Evolutionary conservation across 2,329 filamentous ascomycete species (phyloP).

Genomic region (Xylaria polymorpha): DNA sequence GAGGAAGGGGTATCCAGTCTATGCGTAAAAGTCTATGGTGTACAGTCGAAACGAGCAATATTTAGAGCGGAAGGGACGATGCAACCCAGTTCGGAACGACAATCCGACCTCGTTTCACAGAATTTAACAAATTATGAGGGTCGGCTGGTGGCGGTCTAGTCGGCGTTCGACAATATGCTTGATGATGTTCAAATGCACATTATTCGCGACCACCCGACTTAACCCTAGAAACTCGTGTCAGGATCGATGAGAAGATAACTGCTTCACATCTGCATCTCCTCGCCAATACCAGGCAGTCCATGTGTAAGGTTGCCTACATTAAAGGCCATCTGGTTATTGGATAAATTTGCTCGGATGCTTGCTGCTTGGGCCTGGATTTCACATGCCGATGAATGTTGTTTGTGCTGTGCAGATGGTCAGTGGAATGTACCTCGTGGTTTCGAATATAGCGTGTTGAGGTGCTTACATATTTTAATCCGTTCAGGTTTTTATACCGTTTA

Average conservation of each 20-base stretch:
- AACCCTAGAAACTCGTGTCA: neutral
- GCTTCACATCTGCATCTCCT: conserved; percentile 59
- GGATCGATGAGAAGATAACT: conserved; percentile 3
- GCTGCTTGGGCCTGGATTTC: conserved; percentile 79
- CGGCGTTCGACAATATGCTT: neutral
- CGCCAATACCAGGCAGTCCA: conserved; percentile 67
- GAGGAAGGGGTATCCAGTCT: conserved; percentile 50
- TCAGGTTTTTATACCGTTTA: conserved; percentile 99
- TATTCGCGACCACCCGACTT: neutral
- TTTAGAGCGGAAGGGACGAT: conserved; percentile 15
- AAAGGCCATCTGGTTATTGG: conserved; percentile 48
- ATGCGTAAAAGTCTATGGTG: conserved; percentile 48
- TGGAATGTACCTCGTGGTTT: conserved; percentile 44
- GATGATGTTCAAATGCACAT: neutral
- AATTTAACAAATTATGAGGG: conserved; percentile 11
- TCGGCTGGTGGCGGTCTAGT: neutral
- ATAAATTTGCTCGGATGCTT: conserved; percentile 54
- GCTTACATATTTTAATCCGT: conserved; percentile 93
- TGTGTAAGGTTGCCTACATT: conserved; percentile 46
- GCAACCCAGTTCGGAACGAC: conserved; percentile 11
- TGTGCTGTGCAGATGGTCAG: conserved; percentile 62
- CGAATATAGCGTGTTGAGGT: neutral
- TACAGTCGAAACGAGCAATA: conserved; percentile 42
- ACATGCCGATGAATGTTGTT: conserved; percentile 86
- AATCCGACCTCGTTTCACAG: conserved; percentile 27